Conservation (phyloP, 2,329 filamentous ascomycete species). For the Xylariaceae sp. region DNA sequence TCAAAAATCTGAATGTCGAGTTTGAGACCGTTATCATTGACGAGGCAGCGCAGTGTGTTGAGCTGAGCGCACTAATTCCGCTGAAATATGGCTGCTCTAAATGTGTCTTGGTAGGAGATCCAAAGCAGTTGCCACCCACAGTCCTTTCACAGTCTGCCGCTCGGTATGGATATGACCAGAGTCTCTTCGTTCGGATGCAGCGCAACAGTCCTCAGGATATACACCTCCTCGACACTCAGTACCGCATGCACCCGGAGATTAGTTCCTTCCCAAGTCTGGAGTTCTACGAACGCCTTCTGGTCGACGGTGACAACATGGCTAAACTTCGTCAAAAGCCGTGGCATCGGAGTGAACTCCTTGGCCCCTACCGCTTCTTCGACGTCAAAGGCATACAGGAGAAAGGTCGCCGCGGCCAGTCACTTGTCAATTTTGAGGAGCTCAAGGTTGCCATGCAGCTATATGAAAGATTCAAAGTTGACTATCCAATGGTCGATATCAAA, state of each 20-base stretch:
- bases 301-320: conserved; percentile 83
- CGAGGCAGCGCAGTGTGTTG: conserved; percentile 96
- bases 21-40: conserved; percentile 99
- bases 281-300: conserved; percentile 86
- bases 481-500: conserved; percentile 63
- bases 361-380: conserved; percentile 96
- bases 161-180: conserved; percentile 93
- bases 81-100: conserved; percentile 97
- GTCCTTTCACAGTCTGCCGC: conserved; percentile 93
- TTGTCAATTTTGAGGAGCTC: conserved; percentile 78
- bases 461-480: conserved; percentile 73
- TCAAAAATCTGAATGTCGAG: conserved; percentile 88
- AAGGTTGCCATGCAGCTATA: conserved; percentile 85
- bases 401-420: conserved; percentile 79
- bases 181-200: conserved; percentile 97
- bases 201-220: conserved; percentile 83
- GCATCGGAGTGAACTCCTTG: conserved; percentile 78
- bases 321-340: conserved; percentile 74
- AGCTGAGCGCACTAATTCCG: conserved; percentile 92
- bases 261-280: conserved; percentile 84
- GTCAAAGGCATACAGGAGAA: conserved; percentile 83
- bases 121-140: conserved; percentile 93
- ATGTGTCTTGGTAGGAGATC: conserved; percentile 95
- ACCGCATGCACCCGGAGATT: conserved; percentile 98
- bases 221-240: conserved; percentile 94